Base-by-base conservation (phyloP, 225 moss, liverwort and hornwort species). In the Polytrichum commune region DNA sequence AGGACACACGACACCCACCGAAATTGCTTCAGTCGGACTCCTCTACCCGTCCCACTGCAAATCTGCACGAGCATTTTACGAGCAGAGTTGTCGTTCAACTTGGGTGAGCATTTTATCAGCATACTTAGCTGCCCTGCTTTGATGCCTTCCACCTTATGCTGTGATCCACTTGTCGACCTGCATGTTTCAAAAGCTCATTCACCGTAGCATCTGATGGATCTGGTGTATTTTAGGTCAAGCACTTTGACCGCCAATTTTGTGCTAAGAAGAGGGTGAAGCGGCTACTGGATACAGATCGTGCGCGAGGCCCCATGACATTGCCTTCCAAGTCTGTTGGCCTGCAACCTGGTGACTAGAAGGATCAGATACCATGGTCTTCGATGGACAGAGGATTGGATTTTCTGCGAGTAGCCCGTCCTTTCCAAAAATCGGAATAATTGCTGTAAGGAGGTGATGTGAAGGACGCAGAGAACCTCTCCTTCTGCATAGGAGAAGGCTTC, bases 1-100 rank as follows among this genome's bases (percentile, higher is more conserved):
- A 19, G 88, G 86, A 19, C 86, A 86, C 72, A 88, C 84, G 19
- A 93, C 90, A 22, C 92, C 92, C 27, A 93, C 92, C 57, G 92
- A 93, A 77, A 83, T 93, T 38, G 92, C 88, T 19, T 93, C 90
- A 38, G 92, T 89, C 22, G 92, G 92, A 55, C 88, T 93, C 30
- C 90, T 93, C 69, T 93, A 90, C 62, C 84, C 92, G 54, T 69
- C 83, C 6, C 90, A 93, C 58, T 93, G 92, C 84, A 93, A 93
- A 76, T 46, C 88, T 73, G 88, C 83, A 38, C 88, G 92, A 72
- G 80, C 81, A 5, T 78, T 76, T 69, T 93, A 90, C 30, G 82
- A 86, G 76, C 78, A 89, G 68, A 74, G 77, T 38, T 93, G 92
- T 76, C 88, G 92, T 5, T 86, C 90, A 10, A 93, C 90, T 26